Evolutionary conservation across 208 protist species (phyloP).

Genomic region (Vickermania ingenoplastis): DNA sequence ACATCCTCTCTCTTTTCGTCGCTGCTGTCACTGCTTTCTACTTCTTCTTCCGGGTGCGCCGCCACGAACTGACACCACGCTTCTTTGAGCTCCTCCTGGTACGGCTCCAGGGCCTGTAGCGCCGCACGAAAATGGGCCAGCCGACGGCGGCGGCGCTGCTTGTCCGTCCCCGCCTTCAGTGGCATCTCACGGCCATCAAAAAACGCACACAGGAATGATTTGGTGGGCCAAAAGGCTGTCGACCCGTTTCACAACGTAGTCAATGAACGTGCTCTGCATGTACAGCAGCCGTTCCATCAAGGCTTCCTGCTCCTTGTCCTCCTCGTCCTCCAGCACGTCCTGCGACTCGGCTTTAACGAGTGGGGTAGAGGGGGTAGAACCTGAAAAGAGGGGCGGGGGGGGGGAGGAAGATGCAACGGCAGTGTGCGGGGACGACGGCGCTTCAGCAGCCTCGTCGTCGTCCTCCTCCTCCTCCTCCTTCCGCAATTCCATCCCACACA

Average conservation of each 20-base stretch:
- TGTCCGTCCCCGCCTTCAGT: slow-evolving; percentile 62
- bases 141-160: slow-evolving; percentile 29
- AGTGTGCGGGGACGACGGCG: too few species aligned
- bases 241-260: slow-evolving; percentile 15
- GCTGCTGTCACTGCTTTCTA: neutral
- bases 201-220: slow-evolving; percentile 62
- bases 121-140: slow-evolving; percentile 23
- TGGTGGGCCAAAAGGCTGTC: slow-evolving; percentile 45
- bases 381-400: too few species aligned
- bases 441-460: too few species aligned
- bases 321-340: slow-evolving; percentile 21
- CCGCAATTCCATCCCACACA: too few species aligned
- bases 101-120: slow-evolving; percentile 26
- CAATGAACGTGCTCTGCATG: slow-evolving; percentile 8
- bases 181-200: slow-evolving; percentile 79
- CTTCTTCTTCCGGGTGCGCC: neutral
- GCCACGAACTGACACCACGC: neutral
- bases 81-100: slow-evolving; percentile 7
- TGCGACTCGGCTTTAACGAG: slow-evolving; percentile 25
- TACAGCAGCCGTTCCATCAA: neutral
- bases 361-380: too few species aligned
- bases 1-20: too few species aligned
- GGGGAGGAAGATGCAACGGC: too few species aligned
- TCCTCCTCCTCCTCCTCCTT: too few species aligned
- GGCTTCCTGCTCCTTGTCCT: slow-evolving; percentile 5